Base-by-base conservation (phyloP, 2,329 filamentous ascomycete genomes). In the Pezicula rhizophila region DNA sequence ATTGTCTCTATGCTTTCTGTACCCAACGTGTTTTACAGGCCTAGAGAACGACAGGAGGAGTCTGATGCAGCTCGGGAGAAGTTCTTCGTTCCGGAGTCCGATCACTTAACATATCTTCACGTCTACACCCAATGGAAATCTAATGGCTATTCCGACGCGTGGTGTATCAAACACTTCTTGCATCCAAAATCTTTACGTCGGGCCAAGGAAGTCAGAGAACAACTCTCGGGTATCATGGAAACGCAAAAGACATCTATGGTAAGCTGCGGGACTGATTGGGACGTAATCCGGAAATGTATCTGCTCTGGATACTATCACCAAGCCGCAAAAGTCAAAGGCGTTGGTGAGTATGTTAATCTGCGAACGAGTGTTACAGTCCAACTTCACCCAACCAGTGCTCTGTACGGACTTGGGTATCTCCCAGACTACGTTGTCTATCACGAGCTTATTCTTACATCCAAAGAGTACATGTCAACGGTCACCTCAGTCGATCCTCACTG, bases 291-390 rank as follows among this genome's bases (percentile, higher is more conserved):
- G 53, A 92, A 93, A 68, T 97, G 92, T 66, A 96, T 99, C 64
- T 99, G 95, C 73, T 90, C 88, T 0, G 93, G 93, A 11, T 99
- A 96, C 73, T 99, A 97, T 70, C 92, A 97, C 64, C 93, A 99
- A 71, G 93, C 93, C 5, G 93, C 93, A 26, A 90, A 91, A 61
- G 90, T 95, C 55, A 95, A 95, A 70, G 95, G 93, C 2, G 89
- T 96, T 14, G 93, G 93, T 59, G 95, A 99, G 70, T 99, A 97
- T 71, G 85, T 96, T 70, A 99, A 99, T 66, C 76, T 99, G 33
- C 85, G 93, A 18, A 99, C 93, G 0, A 93, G 88, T 61, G 90
- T 99, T 3, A 91, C 87, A 1, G 89, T 99, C 47, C 90, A 96
- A 65, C 76, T 99, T 26, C 95, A 99, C 65, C 93, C 93, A 1